A percentile compares a stretch with the other conserved stretches of the same genome.
These are phyloP conservation scores for Aspergillus novoparasiticus DNA, from an alignment of 2,329 filamentous ascomycete species.

Conservation along the genomic window DNA sequence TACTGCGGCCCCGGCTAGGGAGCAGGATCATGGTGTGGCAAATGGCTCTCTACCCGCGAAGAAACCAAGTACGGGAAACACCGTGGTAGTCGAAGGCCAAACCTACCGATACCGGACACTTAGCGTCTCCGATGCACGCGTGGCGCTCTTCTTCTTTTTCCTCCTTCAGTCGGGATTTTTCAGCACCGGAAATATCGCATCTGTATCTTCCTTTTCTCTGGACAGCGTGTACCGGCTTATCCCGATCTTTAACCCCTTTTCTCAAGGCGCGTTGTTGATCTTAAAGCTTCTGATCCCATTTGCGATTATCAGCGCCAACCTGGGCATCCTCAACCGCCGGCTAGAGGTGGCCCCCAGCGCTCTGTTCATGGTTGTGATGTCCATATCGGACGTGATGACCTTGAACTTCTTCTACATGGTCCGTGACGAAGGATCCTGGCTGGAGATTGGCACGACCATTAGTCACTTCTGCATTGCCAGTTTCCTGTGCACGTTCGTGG, in stretches of 20 bases:
- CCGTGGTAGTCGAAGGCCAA: conserved; percentile 34
- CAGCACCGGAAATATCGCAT: conserved; percentile 93
- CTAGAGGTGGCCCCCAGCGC: conserved; percentile 84
- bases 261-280: conserved; percentile 81
- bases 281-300: conserved; percentile 94
- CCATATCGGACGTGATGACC: conserved; percentile 85
- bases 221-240: conserved; percentile 86
- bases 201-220: conserved; percentile 87
- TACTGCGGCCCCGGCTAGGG: conserved; percentile 28
- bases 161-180: conserved; percentile 96
- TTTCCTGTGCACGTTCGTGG: conserved; percentile 85
- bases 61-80: conserved; percentile 34
- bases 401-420: conserved; percentile 98
- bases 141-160: conserved; percentile 92
- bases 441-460: conserved; percentile 96
- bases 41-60: conserved; percentile 29
- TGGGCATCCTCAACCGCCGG: conserved; percentile 87
- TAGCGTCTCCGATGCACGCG: conserved; percentile 78
- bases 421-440: conserved; percentile 92
- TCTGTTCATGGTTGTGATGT: conserved; percentile 93
- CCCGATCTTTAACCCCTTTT: conserved; percentile 91
- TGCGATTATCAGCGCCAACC: conserved; percentile 84
- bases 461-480: conserved; percentile 95
- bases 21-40: conserved; percentile 5
- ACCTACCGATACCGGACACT: conserved; percentile 63